Evolutionary conservation across 495 filamentous ascomycete genomes (phyloP), one percentile per base, ranked within the genome.

Genomic region (Neurospora sp.): DNA sequence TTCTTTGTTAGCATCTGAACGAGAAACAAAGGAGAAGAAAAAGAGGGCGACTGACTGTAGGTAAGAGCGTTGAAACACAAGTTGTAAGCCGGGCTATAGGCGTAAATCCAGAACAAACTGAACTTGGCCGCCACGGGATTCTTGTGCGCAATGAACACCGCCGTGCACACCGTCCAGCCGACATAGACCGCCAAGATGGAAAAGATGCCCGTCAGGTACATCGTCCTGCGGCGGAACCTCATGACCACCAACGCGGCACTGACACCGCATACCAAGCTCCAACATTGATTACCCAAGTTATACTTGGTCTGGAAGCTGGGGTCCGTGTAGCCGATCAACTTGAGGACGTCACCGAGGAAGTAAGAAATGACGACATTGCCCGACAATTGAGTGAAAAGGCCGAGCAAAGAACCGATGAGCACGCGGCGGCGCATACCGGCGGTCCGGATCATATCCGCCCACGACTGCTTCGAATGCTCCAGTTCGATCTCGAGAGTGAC

Each of bases 41-140:
- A 27, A 27, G 8, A 7, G 23, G 31, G 11, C 37, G 16, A 77
- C 84, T 82, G 77, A 89, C 88, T 90, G 78, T 90, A 91, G 0
- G 89, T 90, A 70, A 91, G 81, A n/a, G 89, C 89, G 72, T 91
- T 91, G 74, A 90, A 90, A 46, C 88, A 89, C 69, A 91, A 82
- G 74, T 85, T 91, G 70, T 91, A 91, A 44, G 86, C 86, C 16
- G 89, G 89, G 0, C 83, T 85, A 75, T 91, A 91, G n/a, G 82
- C 80, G 73, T 90, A 92, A 70, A 90, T 90, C 76, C 89, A 90
- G 81, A 91, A 88, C 20, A 87, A 73, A 40, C 84, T 85, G 35
- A 87, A 41, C 69, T 83, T 84, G 37, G 84, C 83, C 20, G 80
- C 80, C 9, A 80, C 72, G 46, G 81, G 79, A 5, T 78, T 76